A percentile compares a stretch with the other conserved stretches of the same genome.
phyloP scores from a whole-genome alignment of 331 rosid genomes.

The Acacia concinna region DNA sequence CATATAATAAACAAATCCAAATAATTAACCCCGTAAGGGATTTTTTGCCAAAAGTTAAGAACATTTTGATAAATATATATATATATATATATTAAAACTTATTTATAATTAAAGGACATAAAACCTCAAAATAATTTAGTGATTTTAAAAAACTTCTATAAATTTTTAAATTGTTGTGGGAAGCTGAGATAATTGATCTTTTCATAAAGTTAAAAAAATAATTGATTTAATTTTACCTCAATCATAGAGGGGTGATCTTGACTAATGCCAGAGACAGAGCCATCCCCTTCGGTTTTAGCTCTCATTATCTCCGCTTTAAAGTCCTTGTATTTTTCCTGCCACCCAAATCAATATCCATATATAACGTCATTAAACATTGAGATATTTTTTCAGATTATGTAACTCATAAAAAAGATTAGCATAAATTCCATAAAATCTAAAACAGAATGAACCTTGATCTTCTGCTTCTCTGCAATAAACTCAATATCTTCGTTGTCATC shows the following conservation, averaged over 20 bases:
- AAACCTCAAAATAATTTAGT: too few relatives aligned
- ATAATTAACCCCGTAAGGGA: too few relatives aligned
- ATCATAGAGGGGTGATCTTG: slow-evolving; percentile 43
- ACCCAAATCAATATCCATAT: background rate
- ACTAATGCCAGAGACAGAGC: background rate
- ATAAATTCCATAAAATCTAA: background rate
- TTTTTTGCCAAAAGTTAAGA: too few relatives aligned
- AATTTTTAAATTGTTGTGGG: background rate
- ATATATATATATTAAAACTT: too few relatives aligned
- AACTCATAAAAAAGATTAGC: background rate
- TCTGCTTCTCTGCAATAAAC: slow-evolving; percentile 40
- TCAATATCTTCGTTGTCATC: slow-evolving; percentile 5
- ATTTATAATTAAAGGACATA: too few relatives aligned
- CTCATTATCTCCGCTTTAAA: slow-evolving; percentile 40
- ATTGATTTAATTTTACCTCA: slow-evolving; percentile 31
- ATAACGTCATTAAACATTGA: too few relatives aligned
- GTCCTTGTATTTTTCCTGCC: slow-evolving; percentile 50
- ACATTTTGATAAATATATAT: too few relatives aligned
- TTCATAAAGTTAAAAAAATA: too few relatives aligned
- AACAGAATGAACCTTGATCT: slow-evolving; percentile 30
- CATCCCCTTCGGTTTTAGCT: slow-evolving; percentile 18
- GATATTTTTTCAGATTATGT: too few relatives aligned
- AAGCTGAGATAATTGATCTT: too few relatives aligned
- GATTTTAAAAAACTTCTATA: too few relatives aligned
- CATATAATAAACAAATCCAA: too few relatives aligned